phyloP scores from a whole-genome alignment of 2,329 filamentous ascomycete species.

The Diaporthe nobilis region DNA sequence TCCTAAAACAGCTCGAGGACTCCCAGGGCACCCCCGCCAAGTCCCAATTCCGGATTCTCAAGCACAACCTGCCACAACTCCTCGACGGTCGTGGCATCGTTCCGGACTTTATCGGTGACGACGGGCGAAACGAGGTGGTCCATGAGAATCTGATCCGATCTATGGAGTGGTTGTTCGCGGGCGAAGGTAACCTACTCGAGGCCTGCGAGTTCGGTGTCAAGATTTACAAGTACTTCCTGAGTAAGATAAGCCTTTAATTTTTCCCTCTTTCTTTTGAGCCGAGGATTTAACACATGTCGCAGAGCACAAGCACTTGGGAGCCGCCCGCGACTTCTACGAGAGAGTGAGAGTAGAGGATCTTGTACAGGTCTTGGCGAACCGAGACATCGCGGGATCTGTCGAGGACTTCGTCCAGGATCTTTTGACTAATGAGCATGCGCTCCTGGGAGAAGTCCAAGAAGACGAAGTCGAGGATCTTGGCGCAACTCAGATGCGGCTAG shows the following conservation, averaged over 20 bases:
- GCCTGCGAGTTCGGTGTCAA: constrained; percentile 67
- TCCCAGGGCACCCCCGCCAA: constrained; percentile 56
- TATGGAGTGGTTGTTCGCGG: constrained; percentile 86
- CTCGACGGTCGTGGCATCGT: constrained; percentile 75
- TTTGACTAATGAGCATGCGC: constrained; percentile 48
- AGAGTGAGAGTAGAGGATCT: constrained; percentile 66
- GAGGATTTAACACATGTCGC: constrained; percentile 40
- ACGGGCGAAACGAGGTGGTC: constrained; percentile 52
- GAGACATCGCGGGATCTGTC: constrained; percentile 56
- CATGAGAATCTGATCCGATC: constrained; percentile 78
- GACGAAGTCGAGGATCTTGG: constrained; percentile 51
- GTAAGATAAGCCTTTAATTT: constrained; percentile 67
- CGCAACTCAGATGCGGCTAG: constrained; percentile 64
- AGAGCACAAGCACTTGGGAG: constrained; percentile 67
- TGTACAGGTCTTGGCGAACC: constrained; percentile 57
- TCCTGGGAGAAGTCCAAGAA: constrained; percentile 44
- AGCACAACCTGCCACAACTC: constrained; percentile 64
- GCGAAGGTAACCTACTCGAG: constrained; percentile 65
- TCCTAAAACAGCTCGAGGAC: constrained; percentile 63
- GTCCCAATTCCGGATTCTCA: constrained; percentile 66
- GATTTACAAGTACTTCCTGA: constrained; percentile 86
- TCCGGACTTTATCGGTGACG: constrained; percentile 79
- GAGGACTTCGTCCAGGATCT: constrained; percentile 58
- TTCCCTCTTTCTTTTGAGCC: constrained; percentile 41
- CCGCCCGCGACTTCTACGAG: constrained; percentile 67